Evolutionary conservation across 2,329 filamentous ascomycete genomes (phyloP), one percentile per base, ranked within the genome.

Genomic region (Fusarium nisikadoi): DNA sequence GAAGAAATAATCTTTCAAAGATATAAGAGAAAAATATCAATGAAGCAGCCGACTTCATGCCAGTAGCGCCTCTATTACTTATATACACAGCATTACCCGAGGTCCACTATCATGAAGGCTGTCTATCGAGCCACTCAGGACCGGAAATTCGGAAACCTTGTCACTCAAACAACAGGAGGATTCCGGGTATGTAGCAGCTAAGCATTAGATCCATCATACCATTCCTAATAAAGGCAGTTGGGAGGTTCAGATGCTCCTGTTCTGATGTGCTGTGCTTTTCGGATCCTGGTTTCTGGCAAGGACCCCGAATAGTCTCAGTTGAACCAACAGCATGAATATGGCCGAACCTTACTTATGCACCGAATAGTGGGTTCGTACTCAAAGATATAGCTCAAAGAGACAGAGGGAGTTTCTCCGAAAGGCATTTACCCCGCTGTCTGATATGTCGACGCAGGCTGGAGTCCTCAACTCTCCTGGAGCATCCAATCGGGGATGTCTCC

Each of bases 401-500:
- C 8, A 41, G 31, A 35, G 8, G 57, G 45, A 50, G 19, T 25
- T 25, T n/a, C 31, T 45, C 19, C 29, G 19, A 20, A 53, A 54
- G 53, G 43, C 42, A 57, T 49, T 41, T 35, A 27, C 35, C 42
- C 38, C 53, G 33, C 47, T 58, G 33, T 33, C 11, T 54, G 27
- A 52, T 31, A 66, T 50, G 42, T 53, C 41, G 38, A 52, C 53
- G 36, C 43, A 69, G 56, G 29, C 19, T 33, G 38, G 42, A 69
- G 33, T 35, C 50, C 65, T 58, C 45, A 19, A 41, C 20, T 19
- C 31, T 46, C 16, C 33, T 52, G n/a, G 27, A n/a, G 35, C 31
- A 20, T 25, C 65, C 67, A 70, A 70, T 70, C 65, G 60, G 65
- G 53, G 50, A 45, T 20, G 19, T 20, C 31, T 23, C 59, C 45